Percentiles rank a stretch among this genome's conserved stretches.
Conservation (phyloP, 2,329 filamentous ascomycete genomes). For the Aspergillus jensenii region DNA sequence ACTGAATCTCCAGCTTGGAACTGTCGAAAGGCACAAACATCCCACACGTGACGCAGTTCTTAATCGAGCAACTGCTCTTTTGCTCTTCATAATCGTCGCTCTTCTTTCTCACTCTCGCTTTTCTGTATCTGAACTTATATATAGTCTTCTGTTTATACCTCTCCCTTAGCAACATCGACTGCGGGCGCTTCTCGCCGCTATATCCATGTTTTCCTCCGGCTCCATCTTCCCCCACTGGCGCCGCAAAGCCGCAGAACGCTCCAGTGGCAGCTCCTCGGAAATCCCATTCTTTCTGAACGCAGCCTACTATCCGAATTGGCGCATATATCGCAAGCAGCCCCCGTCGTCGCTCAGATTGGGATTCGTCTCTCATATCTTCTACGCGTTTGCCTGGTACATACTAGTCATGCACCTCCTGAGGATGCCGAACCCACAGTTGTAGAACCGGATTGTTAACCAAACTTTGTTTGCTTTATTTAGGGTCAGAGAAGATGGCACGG, state of each 20-base stretch:
- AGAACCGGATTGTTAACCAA: constrained; percentile 26
- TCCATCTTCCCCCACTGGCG: constrained; percentile 26
- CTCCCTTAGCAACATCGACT: background rate
- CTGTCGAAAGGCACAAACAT: too few relatives aligned
- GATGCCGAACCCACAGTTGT: constrained; percentile 6
- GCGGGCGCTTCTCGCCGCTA: background rate
- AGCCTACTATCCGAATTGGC: constrained; percentile 80
- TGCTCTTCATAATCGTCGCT: constrained; percentile 2
- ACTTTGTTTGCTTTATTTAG: constrained; percentile 39
- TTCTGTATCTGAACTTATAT: background rate
- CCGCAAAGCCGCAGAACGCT: constrained; percentile 25
- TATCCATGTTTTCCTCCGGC: constrained; percentile 23
- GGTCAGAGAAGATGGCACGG: constrained; percentile 68
- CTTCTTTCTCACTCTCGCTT: constrained; percentile 3
- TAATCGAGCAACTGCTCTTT: constrained; percentile 14
- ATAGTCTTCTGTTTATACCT: background rate
- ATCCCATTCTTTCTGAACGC: constrained; percentile 60
- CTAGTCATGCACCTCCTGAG: constrained; percentile 20
- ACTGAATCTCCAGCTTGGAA: too few relatives aligned
- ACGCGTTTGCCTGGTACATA: constrained; percentile 68
- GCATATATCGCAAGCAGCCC: constrained; percentile 70
- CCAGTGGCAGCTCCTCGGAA: constrained; percentile 30
- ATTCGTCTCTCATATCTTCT: constrained; percentile 79
- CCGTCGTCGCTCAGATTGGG: constrained; percentile 72
- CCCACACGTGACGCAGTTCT: constrained; percentile 23